Conservation (phyloP, 2,329 filamentous ascomycete species). For the Nemania abortiva region DNA sequence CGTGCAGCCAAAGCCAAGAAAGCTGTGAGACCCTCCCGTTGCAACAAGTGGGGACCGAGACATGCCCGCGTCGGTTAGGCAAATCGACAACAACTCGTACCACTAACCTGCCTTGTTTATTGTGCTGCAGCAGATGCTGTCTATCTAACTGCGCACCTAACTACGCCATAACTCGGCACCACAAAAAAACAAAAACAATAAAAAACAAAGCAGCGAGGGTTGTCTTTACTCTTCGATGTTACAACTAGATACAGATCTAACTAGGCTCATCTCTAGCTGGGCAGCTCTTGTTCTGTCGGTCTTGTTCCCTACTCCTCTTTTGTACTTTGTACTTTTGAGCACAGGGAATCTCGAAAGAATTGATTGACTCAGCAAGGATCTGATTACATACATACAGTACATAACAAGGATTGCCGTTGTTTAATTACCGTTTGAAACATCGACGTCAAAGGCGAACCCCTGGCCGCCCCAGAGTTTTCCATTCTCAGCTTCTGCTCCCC, state of each 20-base stretch:
- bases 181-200: neutral
- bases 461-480: constrained; percentile 27
- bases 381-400: neutral
- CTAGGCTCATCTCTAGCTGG: neutral
- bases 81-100: constrained; percentile 11
- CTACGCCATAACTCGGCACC: constrained; percentile 16
- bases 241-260: neutral
- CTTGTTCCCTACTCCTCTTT: neutral
- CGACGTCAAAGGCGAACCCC: constrained; percentile 25
- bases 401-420: constrained; percentile 19
- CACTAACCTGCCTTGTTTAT: constrained; percentile 23
- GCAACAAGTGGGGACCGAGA: constrained; percentile 28
- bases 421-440: constrained; percentile 37
- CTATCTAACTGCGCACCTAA: too few species aligned
- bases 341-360: neutral
- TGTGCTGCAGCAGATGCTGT: constrained; percentile 4
- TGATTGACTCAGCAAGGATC: constrained; percentile 28
- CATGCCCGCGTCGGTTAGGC: constrained; percentile 32
- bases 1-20: constrained; percentile 17
- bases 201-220: neutral
- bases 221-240: neutral
- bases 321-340: neutral
- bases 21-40: constrained; percentile 22
- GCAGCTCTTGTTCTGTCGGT: neutral
- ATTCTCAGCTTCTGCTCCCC: constrained; percentile 21